phyloP scores from a whole-genome alignment of 768 basidiomycete species.

The Termitomyces sp. region DNA sequence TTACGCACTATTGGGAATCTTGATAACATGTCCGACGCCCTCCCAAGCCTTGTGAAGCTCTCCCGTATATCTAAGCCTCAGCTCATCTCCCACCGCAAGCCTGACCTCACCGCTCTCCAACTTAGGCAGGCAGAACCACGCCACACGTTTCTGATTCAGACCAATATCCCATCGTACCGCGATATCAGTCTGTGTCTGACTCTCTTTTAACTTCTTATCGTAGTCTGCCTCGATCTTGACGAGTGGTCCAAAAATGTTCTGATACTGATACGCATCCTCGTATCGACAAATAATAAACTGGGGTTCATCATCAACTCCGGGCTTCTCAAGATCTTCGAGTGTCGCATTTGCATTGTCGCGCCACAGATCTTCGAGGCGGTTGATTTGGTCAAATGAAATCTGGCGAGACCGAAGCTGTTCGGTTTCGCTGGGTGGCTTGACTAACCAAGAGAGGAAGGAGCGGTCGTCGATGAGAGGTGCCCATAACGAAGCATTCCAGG shows the following conservation, averaged over 20 bases:
- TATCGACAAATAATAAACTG: constrained; percentile 88
- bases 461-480: constrained; percentile 98
- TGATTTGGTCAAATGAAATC: constrained; percentile 96
- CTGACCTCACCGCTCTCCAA: constrained; percentile 97
- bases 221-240: constrained; percentile 99
- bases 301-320: constrained; percentile 97
- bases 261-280: constrained; percentile 99
- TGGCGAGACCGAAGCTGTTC: constrained; percentile 96
- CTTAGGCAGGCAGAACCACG: constrained; percentile 96
- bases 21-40: constrained; percentile 96
- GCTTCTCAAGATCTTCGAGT: constrained; percentile 95
- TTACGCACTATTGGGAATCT: constrained; percentile 93
- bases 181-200: constrained; percentile 97
- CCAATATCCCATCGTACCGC: constrained; percentile 97
- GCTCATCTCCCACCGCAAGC: constrained; percentile 93
- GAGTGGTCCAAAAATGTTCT: constrained; percentile 98
- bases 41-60: constrained; percentile 95
- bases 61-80: constrained; percentile 85
- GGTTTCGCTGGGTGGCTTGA: constrained; percentile 94
- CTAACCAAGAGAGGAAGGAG: constrained; percentile 98
- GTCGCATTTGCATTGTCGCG: constrained; percentile 93
- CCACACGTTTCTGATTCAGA: constrained; percentile 97
- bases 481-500: constrained; percentile 98
- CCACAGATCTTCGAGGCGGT: constrained; percentile 97
- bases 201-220: constrained; percentile 96